Evolutionary conservation across 2,329 filamentous ascomycete genomes (phyloP).

Genomic region (Stagonosporopsis rhizophila): DNA sequence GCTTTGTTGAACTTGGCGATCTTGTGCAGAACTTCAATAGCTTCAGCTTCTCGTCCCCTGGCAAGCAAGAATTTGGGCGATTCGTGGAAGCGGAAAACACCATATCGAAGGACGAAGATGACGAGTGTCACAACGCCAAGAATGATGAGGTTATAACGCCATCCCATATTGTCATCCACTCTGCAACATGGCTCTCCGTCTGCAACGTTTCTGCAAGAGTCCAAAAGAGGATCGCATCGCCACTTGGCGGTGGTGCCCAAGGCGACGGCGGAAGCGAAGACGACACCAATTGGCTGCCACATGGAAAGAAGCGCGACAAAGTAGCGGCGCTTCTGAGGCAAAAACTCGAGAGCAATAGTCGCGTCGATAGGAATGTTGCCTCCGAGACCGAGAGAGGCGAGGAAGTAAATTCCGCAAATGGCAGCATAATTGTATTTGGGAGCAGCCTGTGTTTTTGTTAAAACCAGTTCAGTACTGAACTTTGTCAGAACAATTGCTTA

Average conservation of each 20-base stretch:
- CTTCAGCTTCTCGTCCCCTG: conserved; percentile 35
- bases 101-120: conserved; percentile 38
- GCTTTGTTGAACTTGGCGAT: conserved; percentile 40
- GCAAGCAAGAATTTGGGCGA: conserved; percentile 39
- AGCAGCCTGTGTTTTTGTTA: conserved; percentile 28
- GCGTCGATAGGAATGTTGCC: conserved; percentile 42
- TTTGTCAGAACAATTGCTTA: conserved; percentile 10
- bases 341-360: conserved; percentile 37
- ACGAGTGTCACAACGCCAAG: conserved; percentile 37
- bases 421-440: conserved; percentile 41
- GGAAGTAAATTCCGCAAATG: conserved; percentile 39
- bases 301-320: conserved; percentile 40
- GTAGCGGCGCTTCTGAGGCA: conserved; percentile 37
- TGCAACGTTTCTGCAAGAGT: conserved; percentile 26
- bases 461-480: not conserved
- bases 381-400: conserved; percentile 35
- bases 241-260: conserved; percentile 40
- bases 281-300: conserved; percentile 42
- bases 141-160: conserved; percentile 39
- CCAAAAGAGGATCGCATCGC: conserved; percentile 32
- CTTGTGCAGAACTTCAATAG: conserved; percentile 37
- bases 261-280: conserved; percentile 36
- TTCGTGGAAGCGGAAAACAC: conserved; percentile 41
- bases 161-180: conserved; percentile 40
- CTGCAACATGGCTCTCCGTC: conserved; percentile 30